Evolutionary conservation across 441 rosid species (phyloP), one percentile per base, ranked within the genome.

Genomic region (Erodium texanum): DNA sequence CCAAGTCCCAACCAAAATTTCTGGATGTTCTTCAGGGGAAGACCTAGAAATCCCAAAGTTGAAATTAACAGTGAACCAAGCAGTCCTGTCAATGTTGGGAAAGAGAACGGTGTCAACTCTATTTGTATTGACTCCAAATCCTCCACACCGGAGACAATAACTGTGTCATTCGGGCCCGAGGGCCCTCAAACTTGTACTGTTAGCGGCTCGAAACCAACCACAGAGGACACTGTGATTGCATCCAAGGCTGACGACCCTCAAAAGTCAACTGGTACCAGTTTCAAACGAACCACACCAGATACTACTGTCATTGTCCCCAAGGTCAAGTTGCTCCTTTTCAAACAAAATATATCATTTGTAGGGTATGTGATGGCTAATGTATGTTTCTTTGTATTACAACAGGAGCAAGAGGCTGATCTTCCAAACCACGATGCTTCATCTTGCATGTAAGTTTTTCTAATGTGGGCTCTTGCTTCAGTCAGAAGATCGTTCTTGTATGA

Each of bases 11-110:
- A 58, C 74, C 71, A 50, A 66, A 65, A 10, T 12, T 36, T 20
- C 5, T 27, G 61, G 68, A 62, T 67, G 52, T 65, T 52, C 70
- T 76, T 54, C 15, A 80, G 82, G 77, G 74, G 38, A 54, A 64
- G 74, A 18, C 66, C 66, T 23, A 66, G 62, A 34, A 43, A 43
- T 11, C 50, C 50, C n/a, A 43, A 70, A 56, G 14, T 52, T 14
- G 71, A 69, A 64, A 64, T 65, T 19, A 8, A 54, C 19, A 19
- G 24, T 19, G 61, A 19, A 19, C 61, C 61, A 22, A 0, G 2
- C 24, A 56, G 20, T 56, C 62, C 24, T 18, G 27, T 19, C 62
- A 18, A 18, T 56, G 62, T 19, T 20, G 62, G 23, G 20, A 20
- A 56, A 19, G 14, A 3, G 24, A 56, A 56, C 23, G 62, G 24